Evolutionary conservation across 768 basidiomycete genomes (phyloP), one percentile per base, ranked within the genome.

Genomic region (Inosperma sp.): DNA sequence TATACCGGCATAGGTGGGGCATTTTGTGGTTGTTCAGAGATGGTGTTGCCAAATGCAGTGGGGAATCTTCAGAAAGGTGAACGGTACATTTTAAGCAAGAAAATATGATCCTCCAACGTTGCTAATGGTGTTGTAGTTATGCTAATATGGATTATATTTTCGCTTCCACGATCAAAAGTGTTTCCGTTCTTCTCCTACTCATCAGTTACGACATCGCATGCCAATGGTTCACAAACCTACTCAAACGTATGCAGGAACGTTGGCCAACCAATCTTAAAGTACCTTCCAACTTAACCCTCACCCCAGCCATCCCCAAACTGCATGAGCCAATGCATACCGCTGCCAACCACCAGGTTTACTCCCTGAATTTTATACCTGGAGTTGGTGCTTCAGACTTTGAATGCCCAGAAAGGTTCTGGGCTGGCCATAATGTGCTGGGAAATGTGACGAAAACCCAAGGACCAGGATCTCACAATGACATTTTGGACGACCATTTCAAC

Each of bases 251-350:
- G 23, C 16, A 37, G 21, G 19, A 16, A n/a, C 17, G 7, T 2
- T 46, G 50, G 41, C 50, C 49, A 17, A 22, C 25, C n/a, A 16
- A 16, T 5, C 12, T 49, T 17, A 29, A 61, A 55, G 50, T 47
- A 50, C 5, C 53, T 54, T 14, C 67, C 62, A 62, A 69, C 68
- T 39, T 69, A 61, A 62, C 31, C 16, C 5, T 67, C 67, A 39
- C n/a, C n/a, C n/a, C n/a, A n/a, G n/a, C n/a, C n/a, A n/a, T n/a
- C n/a, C n/a, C n/a, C n/a, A n/a, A n/a, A n/a, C n/a, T n/a, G n/a
- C n/a, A n/a, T n/a, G n/a, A n/a, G n/a, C n/a, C n/a, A n/a, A n/a
- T n/a, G n/a, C n/a, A n/a, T n/a, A n/a, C n/a, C n/a, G n/a, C n/a
- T n/a, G n/a, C n/a, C n/a, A n/a, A n/a, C n/a, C n/a, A n/a, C n/a